Conservation (phyloP, 192 early-diverging fungal species). For the Paraglomus brasilianum region DNA sequence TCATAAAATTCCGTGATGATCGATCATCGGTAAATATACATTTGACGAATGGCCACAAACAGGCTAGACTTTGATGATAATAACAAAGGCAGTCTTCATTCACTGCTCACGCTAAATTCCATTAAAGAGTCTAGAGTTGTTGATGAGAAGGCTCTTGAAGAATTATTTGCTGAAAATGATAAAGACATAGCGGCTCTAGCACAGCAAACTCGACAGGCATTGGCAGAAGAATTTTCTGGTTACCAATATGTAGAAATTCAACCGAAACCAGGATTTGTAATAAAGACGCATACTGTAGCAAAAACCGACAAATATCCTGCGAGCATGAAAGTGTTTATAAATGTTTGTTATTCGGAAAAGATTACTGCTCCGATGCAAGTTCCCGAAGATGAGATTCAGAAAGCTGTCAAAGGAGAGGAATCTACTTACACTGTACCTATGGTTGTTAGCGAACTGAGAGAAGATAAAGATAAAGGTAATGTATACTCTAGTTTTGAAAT, state of each 20-base stretch:
- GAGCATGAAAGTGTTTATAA: conserved; percentile 57
- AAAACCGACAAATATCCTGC: conserved; percentile 37
- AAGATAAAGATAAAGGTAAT: conserved; percentile 57
- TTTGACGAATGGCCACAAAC: too few relatives aligned
- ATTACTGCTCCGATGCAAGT: conserved; percentile 58
- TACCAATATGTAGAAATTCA: conserved; percentile 33
- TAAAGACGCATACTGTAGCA: conserved; percentile 42
- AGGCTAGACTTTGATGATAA: too few relatives aligned
- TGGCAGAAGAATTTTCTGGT: conserved; percentile 9
- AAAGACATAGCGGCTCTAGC: conserved; percentile 37
- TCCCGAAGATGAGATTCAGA: conserved; percentile 62
- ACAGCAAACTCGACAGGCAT: conserved; percentile 32
- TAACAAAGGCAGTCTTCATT: too few relatives aligned
- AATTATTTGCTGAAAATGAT: conserved; percentile 42
- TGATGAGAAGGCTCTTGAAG: conserved; percentile 37
- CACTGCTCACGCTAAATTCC: too few relatives aligned
- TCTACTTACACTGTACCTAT: conserved; percentile 64
- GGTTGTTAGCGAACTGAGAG: conserved; percentile 49
- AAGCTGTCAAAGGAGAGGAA: conserved; percentile 57
- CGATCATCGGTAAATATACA: too few relatives aligned
- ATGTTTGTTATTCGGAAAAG: conserved; percentile 57
- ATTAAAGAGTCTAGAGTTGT: not conserved
- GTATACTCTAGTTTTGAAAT: conserved; percentile 5
- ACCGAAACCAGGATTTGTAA: conserved; percentile 56
- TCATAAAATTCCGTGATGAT: too few relatives aligned